Conservation (phyloP, 768 basidiomycete species). For the Rhodosporidiobolus sp. region DNA sequence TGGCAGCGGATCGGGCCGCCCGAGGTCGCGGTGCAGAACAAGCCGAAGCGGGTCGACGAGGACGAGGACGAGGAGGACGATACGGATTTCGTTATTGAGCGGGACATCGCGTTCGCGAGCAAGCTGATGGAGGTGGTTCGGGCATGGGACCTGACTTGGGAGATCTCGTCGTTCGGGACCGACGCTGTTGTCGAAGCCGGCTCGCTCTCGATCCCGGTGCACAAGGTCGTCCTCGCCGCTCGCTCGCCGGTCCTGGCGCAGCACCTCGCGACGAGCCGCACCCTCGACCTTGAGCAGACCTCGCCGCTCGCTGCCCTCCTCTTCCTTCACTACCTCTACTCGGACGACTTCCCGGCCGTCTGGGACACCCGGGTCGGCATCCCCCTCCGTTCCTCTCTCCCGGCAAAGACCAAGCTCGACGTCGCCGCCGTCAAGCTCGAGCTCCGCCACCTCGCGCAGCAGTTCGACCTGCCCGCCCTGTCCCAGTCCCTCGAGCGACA, state of each 20-base stretch:
- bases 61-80: constrained; percentile 34
- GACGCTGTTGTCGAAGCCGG: constrained; percentile 59
- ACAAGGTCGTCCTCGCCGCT: constrained; percentile 64
- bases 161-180: constrained; percentile 53
- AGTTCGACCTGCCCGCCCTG: constrained; percentile 56
- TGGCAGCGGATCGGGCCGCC: constrained; percentile 38
- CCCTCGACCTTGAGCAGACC: constrained; percentile 55
- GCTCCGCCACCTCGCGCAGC: background rate
- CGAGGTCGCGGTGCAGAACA: constrained; percentile 28
- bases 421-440: constrained; percentile 27
- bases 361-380: constrained; percentile 73
- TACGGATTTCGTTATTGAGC: constrained; percentile 23
- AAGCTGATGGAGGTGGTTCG: constrained; percentile 9
- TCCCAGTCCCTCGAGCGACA: constrained; percentile 59
- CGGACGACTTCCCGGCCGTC: constrained; percentile 73
- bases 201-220: constrained; percentile 57
- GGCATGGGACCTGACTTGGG: constrained; percentile 43
- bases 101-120: constrained; percentile 36
- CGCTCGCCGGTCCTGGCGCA: constrained; percentile 56
- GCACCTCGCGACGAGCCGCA: constrained; percentile 48
- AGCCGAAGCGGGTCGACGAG: constrained; percentile 42
- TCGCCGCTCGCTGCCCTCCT: constrained; percentile 68
- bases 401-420: constrained; percentile 45
- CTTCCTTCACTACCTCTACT: constrained; percentile 79
- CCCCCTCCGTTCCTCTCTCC: constrained; percentile 51